These are phyloP conservation scores for Coemansia sp. DNA, from an alignment of 192 early-diverging fungal species.

Conservation along the genomic window DNA sequence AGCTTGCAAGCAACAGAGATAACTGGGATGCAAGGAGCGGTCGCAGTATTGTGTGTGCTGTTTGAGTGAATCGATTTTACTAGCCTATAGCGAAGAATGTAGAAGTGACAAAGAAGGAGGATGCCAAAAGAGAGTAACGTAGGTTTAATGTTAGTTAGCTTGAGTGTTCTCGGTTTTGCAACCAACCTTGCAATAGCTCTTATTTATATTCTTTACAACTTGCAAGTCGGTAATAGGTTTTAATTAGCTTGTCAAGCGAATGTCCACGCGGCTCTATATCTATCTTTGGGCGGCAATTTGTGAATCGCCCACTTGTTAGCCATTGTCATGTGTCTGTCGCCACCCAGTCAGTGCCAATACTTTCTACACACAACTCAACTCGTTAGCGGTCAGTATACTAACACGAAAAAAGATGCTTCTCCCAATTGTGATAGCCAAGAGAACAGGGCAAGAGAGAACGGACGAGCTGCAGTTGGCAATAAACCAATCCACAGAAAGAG, in stretches of 20 bases:
- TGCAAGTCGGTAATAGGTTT: background rate
- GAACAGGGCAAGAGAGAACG: background rate
- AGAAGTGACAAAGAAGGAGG: background rate
- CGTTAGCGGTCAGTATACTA: background rate
- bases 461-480: background rate
- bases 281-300: background rate
- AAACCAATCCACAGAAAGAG: background rate
- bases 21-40: background rate
- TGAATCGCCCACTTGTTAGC: background rate
- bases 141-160: background rate
- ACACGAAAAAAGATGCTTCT: background rate
- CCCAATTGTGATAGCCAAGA: background rate
- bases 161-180: background rate
- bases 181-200: background rate
- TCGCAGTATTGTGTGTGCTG: background rate
- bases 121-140: background rate
- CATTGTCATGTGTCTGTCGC: constrained; percentile 5
- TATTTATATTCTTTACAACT: background rate
- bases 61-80: background rate
- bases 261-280: background rate
- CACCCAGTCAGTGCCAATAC: background rate
- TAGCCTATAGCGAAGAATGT: background rate
- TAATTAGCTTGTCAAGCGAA: background rate
- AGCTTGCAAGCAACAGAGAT: background rate
- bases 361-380: background rate